Evolutionary conservation across 1,139 yeast species (phyloP).

Genomic region (Magnusiomyces clavatus): DNA sequence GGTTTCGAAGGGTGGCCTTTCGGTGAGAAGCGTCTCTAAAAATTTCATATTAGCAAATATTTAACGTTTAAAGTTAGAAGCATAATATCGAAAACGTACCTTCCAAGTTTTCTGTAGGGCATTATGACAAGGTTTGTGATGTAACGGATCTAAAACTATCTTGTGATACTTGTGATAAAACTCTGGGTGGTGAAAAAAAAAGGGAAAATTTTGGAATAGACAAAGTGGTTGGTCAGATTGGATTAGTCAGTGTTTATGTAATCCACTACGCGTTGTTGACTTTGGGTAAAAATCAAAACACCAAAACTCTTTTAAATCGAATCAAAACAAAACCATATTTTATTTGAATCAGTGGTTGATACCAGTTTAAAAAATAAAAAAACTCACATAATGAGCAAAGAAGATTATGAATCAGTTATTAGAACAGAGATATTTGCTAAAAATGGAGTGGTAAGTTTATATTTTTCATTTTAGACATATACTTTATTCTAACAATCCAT

Average conservation of each 20-base stretch:
- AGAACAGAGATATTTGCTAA: constrained; percentile 12
- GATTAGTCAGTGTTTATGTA: no score
- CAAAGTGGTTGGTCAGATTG: no score
- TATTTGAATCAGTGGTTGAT: no score
- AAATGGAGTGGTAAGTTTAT: constrained; percentile 11
- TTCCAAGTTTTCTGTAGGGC: constrained; percentile 15
- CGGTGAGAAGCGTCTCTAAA: constrained; percentile 37
- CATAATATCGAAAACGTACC: constrained; percentile 7
- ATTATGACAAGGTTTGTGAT: constrained; percentile 2
- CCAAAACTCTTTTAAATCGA: no score
- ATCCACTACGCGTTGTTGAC: no score
- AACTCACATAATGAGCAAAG: no score
- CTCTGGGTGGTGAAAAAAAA: background rate
- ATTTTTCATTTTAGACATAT: background rate
- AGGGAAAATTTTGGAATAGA: background rate
- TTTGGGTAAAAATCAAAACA: no score
- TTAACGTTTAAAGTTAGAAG: background rate
- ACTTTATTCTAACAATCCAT: background rate
- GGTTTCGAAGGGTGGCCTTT: constrained; percentile 48
- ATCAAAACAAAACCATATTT: no score
- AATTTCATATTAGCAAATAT: background rate
- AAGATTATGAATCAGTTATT: constrained; percentile 10
- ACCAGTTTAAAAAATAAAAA: no score
- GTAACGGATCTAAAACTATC: no score
- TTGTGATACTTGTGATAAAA: background rate